These are phyloP conservation scores for Kurtzmaniella natalensis DNA, from an alignment of 1,139 yeast species.

Conservation along the genomic window DNA sequence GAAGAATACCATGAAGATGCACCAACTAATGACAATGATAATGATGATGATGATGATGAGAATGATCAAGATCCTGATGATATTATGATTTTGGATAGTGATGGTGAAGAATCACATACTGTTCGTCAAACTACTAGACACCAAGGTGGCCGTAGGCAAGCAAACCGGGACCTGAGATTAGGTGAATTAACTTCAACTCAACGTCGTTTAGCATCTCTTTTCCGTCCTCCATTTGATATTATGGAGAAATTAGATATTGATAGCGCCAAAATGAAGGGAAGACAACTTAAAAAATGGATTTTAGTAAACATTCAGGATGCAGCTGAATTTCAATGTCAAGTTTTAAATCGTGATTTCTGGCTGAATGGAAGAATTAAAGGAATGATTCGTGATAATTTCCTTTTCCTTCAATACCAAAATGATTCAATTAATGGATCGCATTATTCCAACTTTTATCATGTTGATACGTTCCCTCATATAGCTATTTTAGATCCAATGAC, in stretches of 20 bases:
- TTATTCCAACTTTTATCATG: conserved; percentile 68
- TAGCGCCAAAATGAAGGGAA: conserved; percentile 65
- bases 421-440: conserved; percentile 72
- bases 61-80: conserved; percentile 25
- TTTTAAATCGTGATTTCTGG: conserved; percentile 92
- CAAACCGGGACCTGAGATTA: conserved; percentile 22
- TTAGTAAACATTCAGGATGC: conserved; percentile 83
- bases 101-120: conserved; percentile 24
- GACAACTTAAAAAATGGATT: conserved; percentile 69
- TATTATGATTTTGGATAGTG: conserved; percentile 26
- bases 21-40: conserved; percentile 15
- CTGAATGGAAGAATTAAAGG: conserved; percentile 63
- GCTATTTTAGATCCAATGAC: conserved; percentile 93
- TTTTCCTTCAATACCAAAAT: conserved; percentile 76
- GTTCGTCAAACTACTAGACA: neutral
- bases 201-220: conserved; percentile 69
- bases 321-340: conserved; percentile 82
- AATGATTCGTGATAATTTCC: conserved; percentile 60
- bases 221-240: conserved; percentile 91
- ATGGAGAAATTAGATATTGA: conserved; percentile 66
- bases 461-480: conserved; percentile 72
- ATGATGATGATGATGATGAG: conserved; percentile 18
- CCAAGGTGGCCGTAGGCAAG: conserved; percentile 22
- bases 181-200: conserved; percentile 55
- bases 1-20: conserved; percentile 15